A percentile compares a stretch with the other conserved stretches of the same genome.
Conservation (phyloP, 768 basidiomycete species). For the Mycena maculata region DNA sequence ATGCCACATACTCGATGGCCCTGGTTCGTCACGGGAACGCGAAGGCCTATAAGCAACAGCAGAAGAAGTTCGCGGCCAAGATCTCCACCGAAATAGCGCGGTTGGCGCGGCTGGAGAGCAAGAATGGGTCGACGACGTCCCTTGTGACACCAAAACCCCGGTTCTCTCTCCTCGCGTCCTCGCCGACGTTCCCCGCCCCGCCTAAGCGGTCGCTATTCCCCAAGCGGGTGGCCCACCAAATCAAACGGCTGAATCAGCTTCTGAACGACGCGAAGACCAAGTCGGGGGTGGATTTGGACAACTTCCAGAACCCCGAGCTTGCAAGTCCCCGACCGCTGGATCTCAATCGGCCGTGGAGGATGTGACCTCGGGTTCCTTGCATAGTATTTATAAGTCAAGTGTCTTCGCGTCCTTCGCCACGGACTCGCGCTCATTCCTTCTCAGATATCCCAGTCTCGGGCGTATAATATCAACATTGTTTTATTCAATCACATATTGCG, state of each 20-base stretch:
- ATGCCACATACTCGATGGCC: slow-evolving; percentile 12
- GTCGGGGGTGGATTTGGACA: slow-evolving; percentile 1
- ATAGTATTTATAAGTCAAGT: neutral
- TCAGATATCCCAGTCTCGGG: neutral
- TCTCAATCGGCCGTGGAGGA: slow-evolving; percentile 21
- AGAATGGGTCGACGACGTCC: neutral
- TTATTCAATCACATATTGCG: slow-evolving; percentile 1
- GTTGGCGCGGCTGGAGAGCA: neutral
- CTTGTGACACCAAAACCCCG: neutral
- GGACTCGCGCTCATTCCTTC: too few species aligned
- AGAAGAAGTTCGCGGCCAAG: neutral
- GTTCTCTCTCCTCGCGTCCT: neutral
- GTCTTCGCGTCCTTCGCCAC: too few species aligned
- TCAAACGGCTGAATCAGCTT: neutral
- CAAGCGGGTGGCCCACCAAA: neutral
- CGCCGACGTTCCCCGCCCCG: neutral
- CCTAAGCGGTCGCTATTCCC: neutral
- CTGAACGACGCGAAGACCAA: neutral
- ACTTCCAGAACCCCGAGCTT: slow-evolving; percentile 32
- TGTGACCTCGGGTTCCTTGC: slow-evolving; percentile 6
- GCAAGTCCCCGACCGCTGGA: slow-evolving; percentile 27
- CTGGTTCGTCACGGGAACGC: slow-evolving; percentile 1
- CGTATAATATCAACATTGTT: neutral
- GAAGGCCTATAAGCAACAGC: slow-evolving; percentile 1
- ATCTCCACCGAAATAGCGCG: neutral